These are phyloP conservation scores for Xylaria acuta DNA, from an alignment of 495 filamentous ascomycete genomes.

Conservation along the genomic window DNA sequence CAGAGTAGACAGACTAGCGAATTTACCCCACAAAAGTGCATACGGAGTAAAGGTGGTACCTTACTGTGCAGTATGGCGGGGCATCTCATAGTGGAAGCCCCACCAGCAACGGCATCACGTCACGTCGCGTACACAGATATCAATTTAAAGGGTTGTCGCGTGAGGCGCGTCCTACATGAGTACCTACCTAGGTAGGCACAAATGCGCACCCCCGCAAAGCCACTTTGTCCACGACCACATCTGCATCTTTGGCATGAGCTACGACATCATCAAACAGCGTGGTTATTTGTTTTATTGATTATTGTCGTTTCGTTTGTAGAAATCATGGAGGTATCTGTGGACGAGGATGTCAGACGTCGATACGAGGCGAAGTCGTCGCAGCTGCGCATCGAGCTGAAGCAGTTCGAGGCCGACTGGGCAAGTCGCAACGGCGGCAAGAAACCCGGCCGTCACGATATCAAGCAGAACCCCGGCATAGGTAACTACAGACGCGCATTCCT, in stretches of 20 bases:
- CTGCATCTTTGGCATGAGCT: constrained; percentile 15
- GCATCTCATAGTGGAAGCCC: no score
- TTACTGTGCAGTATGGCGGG: not conserved
- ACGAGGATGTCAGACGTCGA: constrained; percentile 43
- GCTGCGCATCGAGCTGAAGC: constrained; percentile 79
- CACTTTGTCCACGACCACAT: not conserved
- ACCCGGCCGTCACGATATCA: constrained; percentile 84
- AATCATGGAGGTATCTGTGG: constrained; percentile 45
- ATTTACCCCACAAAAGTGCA: not conserved
- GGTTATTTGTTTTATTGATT: constrained; percentile 3
- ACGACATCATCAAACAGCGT: not conserved
- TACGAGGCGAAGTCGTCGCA: constrained; percentile 51
- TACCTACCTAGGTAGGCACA: not conserved
- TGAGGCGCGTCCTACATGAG: not conserved
- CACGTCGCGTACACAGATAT: constrained; percentile 2
- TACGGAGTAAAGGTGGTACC: no score
- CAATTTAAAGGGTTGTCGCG: not conserved
- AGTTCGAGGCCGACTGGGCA: constrained; percentile 84
- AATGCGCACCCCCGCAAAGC: not conserved
- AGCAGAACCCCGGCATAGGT: constrained; percentile 83
- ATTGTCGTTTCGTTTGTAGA: constrained; percentile 7
- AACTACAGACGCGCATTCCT: constrained; percentile 32
- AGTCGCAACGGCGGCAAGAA: constrained; percentile 72
- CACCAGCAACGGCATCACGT: constrained; percentile 7
- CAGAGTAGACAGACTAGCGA: not conserved